These are phyloP conservation scores for Citrus reticulata DNA, from an alignment of 345 rosid species.

Conservation along the genomic window DNA sequence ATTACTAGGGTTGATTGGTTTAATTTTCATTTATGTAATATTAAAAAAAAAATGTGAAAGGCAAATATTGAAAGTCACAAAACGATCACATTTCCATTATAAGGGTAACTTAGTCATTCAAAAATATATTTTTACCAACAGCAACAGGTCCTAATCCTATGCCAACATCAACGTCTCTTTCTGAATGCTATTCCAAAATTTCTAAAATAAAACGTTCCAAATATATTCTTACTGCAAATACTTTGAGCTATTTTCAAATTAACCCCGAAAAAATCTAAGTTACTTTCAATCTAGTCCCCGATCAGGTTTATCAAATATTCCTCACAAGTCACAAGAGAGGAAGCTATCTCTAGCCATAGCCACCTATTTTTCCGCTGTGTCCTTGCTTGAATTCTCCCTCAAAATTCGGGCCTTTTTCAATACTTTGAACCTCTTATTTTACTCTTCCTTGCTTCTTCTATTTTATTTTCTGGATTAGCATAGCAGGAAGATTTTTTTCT, in stretches of 20 bases:
- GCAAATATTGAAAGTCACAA: neutral
- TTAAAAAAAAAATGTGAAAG: neutral
- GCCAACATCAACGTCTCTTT: slow-evolving; percentile 5
- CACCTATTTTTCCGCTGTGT: slow-evolving; percentile 16
- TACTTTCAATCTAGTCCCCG: neutral
- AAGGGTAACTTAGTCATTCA: neutral
- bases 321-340: neutral
- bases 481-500: slow-evolving; percentile 9
- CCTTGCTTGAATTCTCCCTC: neutral
- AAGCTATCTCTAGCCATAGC: neutral
- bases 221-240: neutral
- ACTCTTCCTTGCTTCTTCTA: neutral
- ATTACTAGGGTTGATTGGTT: no score
- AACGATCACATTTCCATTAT: neutral
- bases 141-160: neutral
- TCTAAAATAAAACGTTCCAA: neutral
- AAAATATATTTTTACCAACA: neutral
- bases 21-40: no score
- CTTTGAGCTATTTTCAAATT: neutral
- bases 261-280: neutral
- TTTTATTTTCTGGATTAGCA: slow-evolving; percentile 1
- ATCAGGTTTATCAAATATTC: neutral
- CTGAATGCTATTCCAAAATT: neutral
- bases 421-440: neutral
- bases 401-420: neutral